Evolutionary conservation across 2,329 filamentous ascomycete genomes (phyloP).

Genomic region (Apiospora aurea): DNA sequence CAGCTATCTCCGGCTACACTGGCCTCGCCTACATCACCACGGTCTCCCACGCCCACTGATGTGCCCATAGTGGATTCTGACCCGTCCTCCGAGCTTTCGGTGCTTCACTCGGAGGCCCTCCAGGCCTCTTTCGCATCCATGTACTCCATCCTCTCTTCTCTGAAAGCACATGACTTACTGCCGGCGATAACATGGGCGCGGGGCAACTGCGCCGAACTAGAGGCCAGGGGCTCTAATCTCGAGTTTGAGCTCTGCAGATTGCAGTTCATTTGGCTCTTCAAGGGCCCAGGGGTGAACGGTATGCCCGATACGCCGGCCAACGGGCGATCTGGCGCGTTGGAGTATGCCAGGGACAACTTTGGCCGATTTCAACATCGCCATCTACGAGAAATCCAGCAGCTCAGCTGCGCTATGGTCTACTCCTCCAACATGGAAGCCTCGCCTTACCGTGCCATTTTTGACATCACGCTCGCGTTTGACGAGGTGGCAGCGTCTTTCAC

Average conservation of each 20-base stretch:
- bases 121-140: conserved; percentile 85
- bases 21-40: conserved; percentile 32
- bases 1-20: conserved; percentile 39
- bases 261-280: conserved; percentile 89
- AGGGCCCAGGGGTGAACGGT: conserved; percentile 63
- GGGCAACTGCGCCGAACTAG: conserved; percentile 72
- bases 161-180: conserved; percentile 76
- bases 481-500: conserved; percentile 89
- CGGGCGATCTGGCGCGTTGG: conserved; percentile 70
- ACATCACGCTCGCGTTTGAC: conserved; percentile 77
- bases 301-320: conserved; percentile 58
- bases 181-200: conserved; percentile 91
- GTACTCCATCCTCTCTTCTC: conserved; percentile 85
- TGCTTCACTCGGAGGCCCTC: conserved; percentile 70
- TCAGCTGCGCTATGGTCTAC: conserved; percentile 83
- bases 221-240: conserved; percentile 85
- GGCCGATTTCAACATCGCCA: conserved; percentile 77
- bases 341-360: conserved; percentile 80
- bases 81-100: conserved; percentile 57
- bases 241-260: conserved; percentile 94
- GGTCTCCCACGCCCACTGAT: conserved; percentile 34
- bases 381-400: conserved; percentile 78
- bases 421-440: conserved; percentile 75
- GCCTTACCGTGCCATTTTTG: conserved; percentile 82
- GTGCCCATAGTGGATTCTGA: conserved; percentile 40